A percentile compares a stretch with the other conserved stretches of the same genome.
Conservation (phyloP, 208 protist species). For the Crithidia fasciculata region DNA sequence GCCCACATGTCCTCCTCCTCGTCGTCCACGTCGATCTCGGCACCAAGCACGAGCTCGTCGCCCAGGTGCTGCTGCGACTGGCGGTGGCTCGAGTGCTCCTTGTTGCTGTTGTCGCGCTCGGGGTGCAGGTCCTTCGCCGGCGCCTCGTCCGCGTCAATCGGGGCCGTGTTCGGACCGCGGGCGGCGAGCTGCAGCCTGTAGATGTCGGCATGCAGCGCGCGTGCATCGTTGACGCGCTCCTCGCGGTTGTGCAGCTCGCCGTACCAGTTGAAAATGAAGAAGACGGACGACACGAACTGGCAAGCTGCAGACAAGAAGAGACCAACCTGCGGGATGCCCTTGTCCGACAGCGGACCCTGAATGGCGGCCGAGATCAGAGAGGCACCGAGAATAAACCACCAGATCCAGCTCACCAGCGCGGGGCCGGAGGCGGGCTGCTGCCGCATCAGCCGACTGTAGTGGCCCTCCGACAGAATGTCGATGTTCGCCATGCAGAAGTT, state of each 20-base stretch:
- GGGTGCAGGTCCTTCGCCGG: conserved; percentile 7
- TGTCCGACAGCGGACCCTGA: conserved; percentile 57
- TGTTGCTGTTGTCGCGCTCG: neutral
- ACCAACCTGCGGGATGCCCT: conserved; percentile 39
- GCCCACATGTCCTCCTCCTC: neutral
- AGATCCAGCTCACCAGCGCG: conserved; percentile 69
- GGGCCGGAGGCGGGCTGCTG: conserved; percentile 41
- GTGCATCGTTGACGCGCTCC: conserved; percentile 45
- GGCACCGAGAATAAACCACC: conserved; percentile 54
- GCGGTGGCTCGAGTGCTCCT: neutral
- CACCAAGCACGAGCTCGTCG: no score
- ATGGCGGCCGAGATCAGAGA: conserved; percentile 43
- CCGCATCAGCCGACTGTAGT: conserved; percentile 70
- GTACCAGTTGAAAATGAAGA: conserved; percentile 76
- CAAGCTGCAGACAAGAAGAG: conserved; percentile 47
- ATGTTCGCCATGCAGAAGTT: conserved; percentile 64
- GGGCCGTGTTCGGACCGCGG: neutral
- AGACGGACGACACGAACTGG: conserved; percentile 47
- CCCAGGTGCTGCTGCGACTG: neutral
- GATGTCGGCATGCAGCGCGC: neutral
- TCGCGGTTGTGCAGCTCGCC: conserved; percentile 53
- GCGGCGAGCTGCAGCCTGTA: neutral
- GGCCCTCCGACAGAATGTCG: conserved; percentile 75
- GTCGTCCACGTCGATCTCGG: neutral
- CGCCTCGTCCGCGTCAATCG: neutral